Conservation (phyloP, 2,329 filamentous ascomycete genomes). For the Ascochyta pisi region DNA sequence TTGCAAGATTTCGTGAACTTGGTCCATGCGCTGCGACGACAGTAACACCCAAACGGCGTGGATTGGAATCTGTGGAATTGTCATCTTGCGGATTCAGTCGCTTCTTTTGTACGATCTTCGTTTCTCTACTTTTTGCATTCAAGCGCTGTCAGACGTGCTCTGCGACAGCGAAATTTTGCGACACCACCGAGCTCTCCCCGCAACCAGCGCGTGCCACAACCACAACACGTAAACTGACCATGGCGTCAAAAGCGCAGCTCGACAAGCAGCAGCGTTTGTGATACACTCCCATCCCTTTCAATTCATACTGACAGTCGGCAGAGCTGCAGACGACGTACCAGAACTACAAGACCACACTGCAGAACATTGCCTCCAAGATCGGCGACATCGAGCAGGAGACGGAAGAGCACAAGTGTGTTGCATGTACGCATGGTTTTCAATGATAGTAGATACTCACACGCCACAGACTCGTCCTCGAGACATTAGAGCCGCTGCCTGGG, state of each 20-base stretch:
- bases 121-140: neutral
- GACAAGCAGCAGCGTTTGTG: slow-evolving; percentile 76
- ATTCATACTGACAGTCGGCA: slow-evolving; percentile 46
- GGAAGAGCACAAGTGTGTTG: slow-evolving; percentile 92
- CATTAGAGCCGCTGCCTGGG: slow-evolving; percentile 77
- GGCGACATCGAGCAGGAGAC: slow-evolving; percentile 97
- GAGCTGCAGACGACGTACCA: slow-evolving; percentile 82
- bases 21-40: slow-evolving; percentile 29
- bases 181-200: slow-evolving; percentile 32
- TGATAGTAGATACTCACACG: slow-evolving; percentile 20
- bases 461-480: slow-evolving; percentile 90
- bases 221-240: slow-evolving; percentile 39
- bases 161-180: slow-evolving; percentile 2
- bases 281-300: neutral
- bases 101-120: neutral
- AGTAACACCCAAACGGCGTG: neutral
- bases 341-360: slow-evolving; percentile 77
- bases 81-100: neutral
- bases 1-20: slow-evolving; percentile 33
- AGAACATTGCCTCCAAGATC: slow-evolving; percentile 94
- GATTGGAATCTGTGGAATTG: neutral
- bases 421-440: neutral
- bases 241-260: slow-evolving; percentile 61
- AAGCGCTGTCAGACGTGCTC: neutral
- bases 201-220: slow-evolving; percentile 17